A percentile compares a stretch with the other conserved stretches of the same genome.
Evolutionary conservation across 2,329 filamentous ascomycete genomes (phyloP).

Genomic region (Aspergillus sp.): DNA sequence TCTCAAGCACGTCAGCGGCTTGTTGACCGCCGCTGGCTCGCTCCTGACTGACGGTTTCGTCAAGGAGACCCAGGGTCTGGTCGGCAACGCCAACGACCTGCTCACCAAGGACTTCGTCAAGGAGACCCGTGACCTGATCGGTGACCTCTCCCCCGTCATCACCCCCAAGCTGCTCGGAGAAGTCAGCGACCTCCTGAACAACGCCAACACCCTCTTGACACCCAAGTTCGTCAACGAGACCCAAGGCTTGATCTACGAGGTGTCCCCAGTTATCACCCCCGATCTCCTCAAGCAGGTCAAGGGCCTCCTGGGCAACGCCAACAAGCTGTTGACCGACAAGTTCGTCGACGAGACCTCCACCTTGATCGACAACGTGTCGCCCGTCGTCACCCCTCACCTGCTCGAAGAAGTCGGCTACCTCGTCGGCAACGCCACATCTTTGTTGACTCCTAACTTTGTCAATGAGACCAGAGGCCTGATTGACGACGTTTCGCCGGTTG

Average conservation of each 20-base stretch:
- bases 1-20: slow-evolving; percentile 14
- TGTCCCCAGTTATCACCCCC: slow-evolving; percentile 9
- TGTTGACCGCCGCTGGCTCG: slow-evolving; percentile 17
- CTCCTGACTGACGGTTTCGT: slow-evolving; percentile 25
- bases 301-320: slow-evolving; percentile 17
- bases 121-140: slow-evolving; percentile 17
- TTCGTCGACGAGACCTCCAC: slow-evolving; percentile 20
- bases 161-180: slow-evolving; percentile 5
- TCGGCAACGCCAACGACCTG: slow-evolving; percentile 24
- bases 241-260: slow-evolving; percentile 10
- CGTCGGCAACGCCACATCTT: slow-evolving; percentile 24
- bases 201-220: slow-evolving; percentile 16
- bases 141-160: slow-evolving; percentile 7
- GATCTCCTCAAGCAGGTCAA: slow-evolving; percentile 15
- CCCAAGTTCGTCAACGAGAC: slow-evolving; percentile 13
- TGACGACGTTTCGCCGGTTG: slow-evolving; percentile 21
- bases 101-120: slow-evolving; percentile 28
- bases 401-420: slow-evolving; percentile 24
- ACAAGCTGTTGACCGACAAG: slow-evolving; percentile 20
- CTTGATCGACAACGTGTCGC: slow-evolving; percentile 16
- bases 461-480: slow-evolving; percentile 23
- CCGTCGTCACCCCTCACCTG: slow-evolving; percentile 20
- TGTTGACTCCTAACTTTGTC: slow-evolving; percentile 28
- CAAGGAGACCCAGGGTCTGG: slow-evolving; percentile 19
- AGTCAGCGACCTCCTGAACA: slow-evolving; percentile 5